Conservation (phyloP, 345 rosid genomes). For the Eucalyptus melliodora region DNA sequence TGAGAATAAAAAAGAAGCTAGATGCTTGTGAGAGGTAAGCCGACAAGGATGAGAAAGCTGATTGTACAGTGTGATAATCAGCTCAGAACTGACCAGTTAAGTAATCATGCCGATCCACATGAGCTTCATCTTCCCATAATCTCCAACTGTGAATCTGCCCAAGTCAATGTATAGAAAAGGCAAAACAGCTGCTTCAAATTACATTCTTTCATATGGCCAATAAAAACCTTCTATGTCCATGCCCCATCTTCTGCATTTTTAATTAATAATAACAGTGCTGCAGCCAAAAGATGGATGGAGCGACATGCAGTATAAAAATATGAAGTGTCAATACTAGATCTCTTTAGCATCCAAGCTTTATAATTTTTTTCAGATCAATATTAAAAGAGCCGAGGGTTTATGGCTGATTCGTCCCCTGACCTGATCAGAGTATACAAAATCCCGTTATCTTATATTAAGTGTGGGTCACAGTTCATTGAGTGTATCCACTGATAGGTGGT, state of each 20-base stretch:
- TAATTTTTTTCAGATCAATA: background rate
- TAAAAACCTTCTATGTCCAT: background rate
- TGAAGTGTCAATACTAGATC: background rate
- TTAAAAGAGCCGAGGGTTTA: background rate
- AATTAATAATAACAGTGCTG: background rate
- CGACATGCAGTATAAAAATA: background rate
- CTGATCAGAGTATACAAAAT: background rate
- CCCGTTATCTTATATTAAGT: background rate
- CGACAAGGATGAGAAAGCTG: background rate
- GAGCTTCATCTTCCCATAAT: conserved; percentile 87
- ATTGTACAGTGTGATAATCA: background rate
- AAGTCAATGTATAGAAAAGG: conserved; percentile 1
- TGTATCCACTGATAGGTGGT: background rate
- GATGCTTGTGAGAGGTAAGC: background rate
- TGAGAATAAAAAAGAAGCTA: background rate
- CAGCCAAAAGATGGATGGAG: background rate
- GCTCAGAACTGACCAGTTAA: conserved; percentile 40
- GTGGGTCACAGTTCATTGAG: background rate
- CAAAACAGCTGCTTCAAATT: background rate
- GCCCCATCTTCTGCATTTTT: background rate
- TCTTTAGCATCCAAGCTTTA: background rate
- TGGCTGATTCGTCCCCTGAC: background rate
- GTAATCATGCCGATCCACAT: conserved; percentile 37
- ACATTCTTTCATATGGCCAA: background rate
- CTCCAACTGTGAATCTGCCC: conserved; percentile 90